Percentiles rank a stretch among this genome's conserved stretches.
Conservation (phyloP, 2,329 filamentous ascomycete genomes). For the Hirsutella minnesotensis region DNA sequence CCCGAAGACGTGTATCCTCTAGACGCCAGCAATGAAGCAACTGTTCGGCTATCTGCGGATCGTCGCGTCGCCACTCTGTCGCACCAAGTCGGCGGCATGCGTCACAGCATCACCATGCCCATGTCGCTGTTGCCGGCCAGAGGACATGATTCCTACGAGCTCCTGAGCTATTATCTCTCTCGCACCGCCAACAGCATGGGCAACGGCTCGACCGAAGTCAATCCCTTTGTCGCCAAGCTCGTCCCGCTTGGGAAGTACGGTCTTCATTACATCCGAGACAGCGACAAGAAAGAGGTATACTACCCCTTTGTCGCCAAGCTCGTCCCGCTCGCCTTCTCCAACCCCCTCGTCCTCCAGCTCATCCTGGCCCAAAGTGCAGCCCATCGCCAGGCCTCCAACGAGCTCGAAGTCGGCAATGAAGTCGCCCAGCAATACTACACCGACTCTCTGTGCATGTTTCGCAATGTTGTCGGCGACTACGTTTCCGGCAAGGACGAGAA, state of each 20-base stretch:
- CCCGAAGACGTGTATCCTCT: neutral
- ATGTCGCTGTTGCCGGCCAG: constrained; percentile 18
- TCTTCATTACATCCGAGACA: no score
- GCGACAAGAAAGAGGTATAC: no score
- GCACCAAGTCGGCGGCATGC: neutral
- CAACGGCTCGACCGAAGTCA: constrained; percentile 32
- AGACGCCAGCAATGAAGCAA: neutral
- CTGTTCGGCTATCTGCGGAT: neutral
- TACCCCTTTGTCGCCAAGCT: constrained; percentile 33
- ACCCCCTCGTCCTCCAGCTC: constrained; percentile 31
- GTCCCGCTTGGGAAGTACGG: constrained; percentile 31
- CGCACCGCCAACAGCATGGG: constrained; percentile 34
- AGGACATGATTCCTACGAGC: constrained; percentile 26
- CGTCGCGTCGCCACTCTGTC: neutral
- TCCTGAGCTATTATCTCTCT: constrained; percentile 31
- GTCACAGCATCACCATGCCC: constrained; percentile 11
- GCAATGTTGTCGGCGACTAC: constrained; percentile 21
- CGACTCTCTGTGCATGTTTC: constrained; percentile 22
- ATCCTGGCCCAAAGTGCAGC: constrained; percentile 32
- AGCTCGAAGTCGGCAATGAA: constrained; percentile 13
- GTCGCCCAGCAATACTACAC: constrained; percentile 23
- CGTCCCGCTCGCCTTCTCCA: constrained; percentile 31
- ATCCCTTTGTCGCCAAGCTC: constrained; percentile 33
- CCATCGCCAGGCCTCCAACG: constrained; percentile 22
- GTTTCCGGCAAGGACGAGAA: constrained; percentile 20